Evolutionary conservation across 257 asterid species (phyloP), one percentile per base, ranked within the genome.

Genomic region (Plantago ovata): DNA sequence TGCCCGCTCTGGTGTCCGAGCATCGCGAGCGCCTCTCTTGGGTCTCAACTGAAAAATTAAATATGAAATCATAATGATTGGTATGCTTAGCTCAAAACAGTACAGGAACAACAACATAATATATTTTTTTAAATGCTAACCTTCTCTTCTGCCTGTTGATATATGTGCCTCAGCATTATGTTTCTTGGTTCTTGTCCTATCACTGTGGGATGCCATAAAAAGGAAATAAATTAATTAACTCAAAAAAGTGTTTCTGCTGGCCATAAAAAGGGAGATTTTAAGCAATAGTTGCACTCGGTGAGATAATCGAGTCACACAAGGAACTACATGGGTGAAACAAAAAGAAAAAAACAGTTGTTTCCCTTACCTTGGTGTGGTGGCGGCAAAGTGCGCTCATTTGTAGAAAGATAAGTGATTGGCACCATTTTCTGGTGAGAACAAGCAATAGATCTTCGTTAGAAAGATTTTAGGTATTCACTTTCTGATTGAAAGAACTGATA

Each of bases 351-450:
- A 42, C 41, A 14, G 5, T 3, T 40, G 61, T 12, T 53, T 39
- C 15, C 13, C 23, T 60, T 72, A 78, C 84, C 84, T 57, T 78
- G 84, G 60, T 75, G 65, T 63, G 84, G 77, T 16, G 79, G 79
- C 24, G 84, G 75, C 38, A 72, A 28, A 13, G 81, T 66, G 45
- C 75, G 84, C 13, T 75, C 81, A 60, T 75, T 79, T 55, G 84
- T 78, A 14, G 84, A 76, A 55, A 39, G 74, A 53, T 72, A 72
- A 22, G 84, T 75, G 23, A 66, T 52, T 7, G 74, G 79, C 12
- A 63, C 72, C 81, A 72, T 71, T 66, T 61, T 79, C 84, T 79
- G 77, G 38, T 51, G 55, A 61, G 24, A 56, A 52, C 7, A 53
- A 56, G 60, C 38, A 64, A 48, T 44, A 56, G 45, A 36, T 49